A percentile compares a stretch with the other conserved stretches of the same genome.
Conservation (phyloP, 192 early-diverging fungal genomes). For the Coemansia sp. region DNA sequence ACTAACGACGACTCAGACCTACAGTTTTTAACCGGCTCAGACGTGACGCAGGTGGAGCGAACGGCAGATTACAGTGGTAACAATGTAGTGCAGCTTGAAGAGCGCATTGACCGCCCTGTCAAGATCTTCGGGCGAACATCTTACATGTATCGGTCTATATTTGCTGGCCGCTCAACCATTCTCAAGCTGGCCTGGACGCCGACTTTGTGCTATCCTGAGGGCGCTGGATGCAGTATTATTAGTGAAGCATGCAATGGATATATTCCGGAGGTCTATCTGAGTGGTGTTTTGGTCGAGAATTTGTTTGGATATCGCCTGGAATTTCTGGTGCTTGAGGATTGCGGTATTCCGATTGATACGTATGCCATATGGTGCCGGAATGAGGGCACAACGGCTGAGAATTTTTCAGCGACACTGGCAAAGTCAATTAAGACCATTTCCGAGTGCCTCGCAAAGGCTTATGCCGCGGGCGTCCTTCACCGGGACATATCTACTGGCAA, state of each 20-base stretch:
- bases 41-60: not conserved
- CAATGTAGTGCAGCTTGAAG: not conserved
- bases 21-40: not conserved
- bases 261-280: not conserved
- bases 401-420: not conserved
- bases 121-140: not conserved
- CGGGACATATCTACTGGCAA: conserved; percentile 26
- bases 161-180: not conserved
- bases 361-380: not conserved
- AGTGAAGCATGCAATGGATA: not conserved
- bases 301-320: conserved; percentile 14
- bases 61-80: not conserved
- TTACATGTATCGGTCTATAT: not conserved
- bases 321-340: conserved; percentile 15
- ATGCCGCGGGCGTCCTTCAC: conserved; percentile 13
- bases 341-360: not conserved
- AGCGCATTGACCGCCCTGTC: not conserved
- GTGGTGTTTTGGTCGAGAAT: not conserved
- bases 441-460: conserved; percentile 7
- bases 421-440: not conserved
- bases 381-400: not conserved
- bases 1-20: not conserved
- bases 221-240: conserved; percentile 16
- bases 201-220: conserved; percentile 4
- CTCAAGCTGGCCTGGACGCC: conserved; percentile 15